Evolutionary conservation across 805 yeast species (phyloP).

Genomic region (Candida railenensis): DNA sequence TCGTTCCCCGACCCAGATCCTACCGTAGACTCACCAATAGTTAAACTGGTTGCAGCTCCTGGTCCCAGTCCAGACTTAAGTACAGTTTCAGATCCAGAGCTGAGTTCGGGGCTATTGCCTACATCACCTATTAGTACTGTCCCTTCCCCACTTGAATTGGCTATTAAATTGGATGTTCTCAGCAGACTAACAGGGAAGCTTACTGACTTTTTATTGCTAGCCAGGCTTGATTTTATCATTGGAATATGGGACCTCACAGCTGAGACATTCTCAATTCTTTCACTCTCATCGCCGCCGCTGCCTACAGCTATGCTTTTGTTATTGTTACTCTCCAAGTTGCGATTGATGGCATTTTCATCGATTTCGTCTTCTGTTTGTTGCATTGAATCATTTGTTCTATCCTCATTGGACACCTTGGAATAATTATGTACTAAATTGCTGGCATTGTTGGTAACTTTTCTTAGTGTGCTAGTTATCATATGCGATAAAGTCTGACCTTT

Average conservation of each 20-base stretch:
- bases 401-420: slow-evolving; percentile 8
- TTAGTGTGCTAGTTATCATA: slow-evolving; percentile 35
- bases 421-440: slow-evolving; percentile 31
- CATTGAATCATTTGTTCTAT: background rate
- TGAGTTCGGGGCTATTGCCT: background rate
- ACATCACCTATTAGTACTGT: too few relatives aligned
- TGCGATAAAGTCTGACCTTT: slow-evolving; percentile 31
- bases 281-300: background rate
- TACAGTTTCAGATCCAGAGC: background rate
- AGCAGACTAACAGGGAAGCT: background rate
- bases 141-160: background rate
- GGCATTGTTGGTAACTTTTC: slow-evolving; percentile 44
- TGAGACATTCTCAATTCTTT: background rate
- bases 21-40: background rate
- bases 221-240: background rate
- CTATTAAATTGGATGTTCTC: background rate
- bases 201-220: background rate
- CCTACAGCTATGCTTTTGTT: too few relatives aligned
- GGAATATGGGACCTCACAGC: background rate
- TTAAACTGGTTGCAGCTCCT: background rate
- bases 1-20: background rate
- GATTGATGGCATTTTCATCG: background rate
- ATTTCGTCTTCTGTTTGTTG: background rate
- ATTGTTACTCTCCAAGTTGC: background rate
- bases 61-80: background rate